A percentile compares a stretch with the other conserved stretches of the same genome.
Conservation (phyloP, 768 basidiomycete genomes). For the Macrocybe gigantea region DNA sequence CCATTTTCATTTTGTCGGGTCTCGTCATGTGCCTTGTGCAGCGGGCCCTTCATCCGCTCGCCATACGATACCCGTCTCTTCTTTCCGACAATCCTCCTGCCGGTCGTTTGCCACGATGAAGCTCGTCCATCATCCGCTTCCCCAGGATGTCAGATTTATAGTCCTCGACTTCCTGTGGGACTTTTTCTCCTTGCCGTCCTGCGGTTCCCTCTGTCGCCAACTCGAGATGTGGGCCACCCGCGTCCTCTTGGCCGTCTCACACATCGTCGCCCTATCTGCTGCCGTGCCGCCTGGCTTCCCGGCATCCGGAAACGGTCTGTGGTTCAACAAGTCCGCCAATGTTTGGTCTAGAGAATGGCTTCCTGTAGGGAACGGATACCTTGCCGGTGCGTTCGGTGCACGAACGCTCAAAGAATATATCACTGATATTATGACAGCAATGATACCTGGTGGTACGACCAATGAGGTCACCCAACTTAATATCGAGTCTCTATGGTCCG, state of each 20-base stretch:
- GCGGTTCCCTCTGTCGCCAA: constrained; percentile 8
- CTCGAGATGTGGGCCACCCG: constrained; percentile 17
- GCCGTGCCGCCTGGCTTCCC: constrained; percentile 49
- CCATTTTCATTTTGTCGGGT: constrained; percentile 9
- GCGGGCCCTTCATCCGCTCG: constrained; percentile 10
- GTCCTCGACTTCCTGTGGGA: constrained; percentile 9
- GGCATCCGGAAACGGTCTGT: constrained; percentile 66
- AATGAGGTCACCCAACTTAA: constrained; percentile 64
- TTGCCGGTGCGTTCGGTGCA: constrained; percentile 40
- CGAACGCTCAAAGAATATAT: neutral
- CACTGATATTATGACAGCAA: constrained; percentile 33
- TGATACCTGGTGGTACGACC: constrained; percentile 54
- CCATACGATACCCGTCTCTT: constrained; percentile 7
- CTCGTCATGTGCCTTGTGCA: constrained; percentile 15
- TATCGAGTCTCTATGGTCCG: constrained; percentile 73
- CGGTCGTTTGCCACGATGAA: constrained; percentile 13
- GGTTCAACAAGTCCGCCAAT: constrained; percentile 51
- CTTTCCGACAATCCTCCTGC: constrained; percentile 1
- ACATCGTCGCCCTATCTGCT: constrained; percentile 12
- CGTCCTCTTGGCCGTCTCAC: constrained; percentile 15
- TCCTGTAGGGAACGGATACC: constrained; percentile 70
- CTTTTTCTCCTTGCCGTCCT: constrained; percentile 6
- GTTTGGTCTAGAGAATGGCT: constrained; percentile 58
- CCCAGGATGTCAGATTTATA: constrained; percentile 8
- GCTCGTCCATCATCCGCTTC: constrained; percentile 4